Evolutionary conservation across 2,329 filamentous ascomycete genomes (phyloP).

Genomic region (Colletotrichum sp.): DNA sequence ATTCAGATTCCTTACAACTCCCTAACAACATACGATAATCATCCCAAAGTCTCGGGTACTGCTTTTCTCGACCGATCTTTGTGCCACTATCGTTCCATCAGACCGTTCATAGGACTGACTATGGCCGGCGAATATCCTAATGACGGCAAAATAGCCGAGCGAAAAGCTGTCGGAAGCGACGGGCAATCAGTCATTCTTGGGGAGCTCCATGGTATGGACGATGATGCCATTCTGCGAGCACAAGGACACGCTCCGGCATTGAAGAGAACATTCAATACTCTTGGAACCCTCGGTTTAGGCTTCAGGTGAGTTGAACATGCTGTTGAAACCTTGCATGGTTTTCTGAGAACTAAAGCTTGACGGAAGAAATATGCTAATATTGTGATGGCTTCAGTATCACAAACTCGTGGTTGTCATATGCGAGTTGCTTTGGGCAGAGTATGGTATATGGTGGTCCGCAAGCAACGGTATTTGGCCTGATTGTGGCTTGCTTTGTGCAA

Average conservation of each 20-base stretch:
- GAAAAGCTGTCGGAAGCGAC: not conserved
- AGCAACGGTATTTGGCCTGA: conserved; percentile 19
- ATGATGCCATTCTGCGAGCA: conserved; percentile 22
- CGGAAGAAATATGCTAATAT: not conserved
- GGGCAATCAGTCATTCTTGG: not conserved
- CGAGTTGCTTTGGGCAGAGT: conserved; percentile 23
- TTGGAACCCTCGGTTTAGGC: conserved; percentile 17
- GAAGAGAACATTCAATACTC: conserved; percentile 18
- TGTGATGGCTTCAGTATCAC: conserved; percentile 16
- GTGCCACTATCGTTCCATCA: not conserved
- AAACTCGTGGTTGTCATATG: conserved; percentile 20
- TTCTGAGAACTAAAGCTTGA: not conserved
- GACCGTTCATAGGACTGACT: not conserved
- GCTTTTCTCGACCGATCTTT: not conserved
- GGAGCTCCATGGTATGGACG: not conserved
- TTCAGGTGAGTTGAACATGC: not conserved
- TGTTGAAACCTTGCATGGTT: not conserved
- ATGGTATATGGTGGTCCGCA: conserved; percentile 20
- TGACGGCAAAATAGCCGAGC: not conserved
- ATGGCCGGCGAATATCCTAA: not conserved
- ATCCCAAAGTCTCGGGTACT: not conserved
- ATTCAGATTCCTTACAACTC: not conserved
- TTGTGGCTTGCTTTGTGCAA: conserved; percentile 23
- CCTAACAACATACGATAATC: not conserved
- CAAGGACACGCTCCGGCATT: conserved; percentile 21